Percentiles rank a stretch among this genome's conserved stretches.
phyloP scores from a whole-genome alignment of 257 asterid species.

The Penstemon barbatus region DNA sequence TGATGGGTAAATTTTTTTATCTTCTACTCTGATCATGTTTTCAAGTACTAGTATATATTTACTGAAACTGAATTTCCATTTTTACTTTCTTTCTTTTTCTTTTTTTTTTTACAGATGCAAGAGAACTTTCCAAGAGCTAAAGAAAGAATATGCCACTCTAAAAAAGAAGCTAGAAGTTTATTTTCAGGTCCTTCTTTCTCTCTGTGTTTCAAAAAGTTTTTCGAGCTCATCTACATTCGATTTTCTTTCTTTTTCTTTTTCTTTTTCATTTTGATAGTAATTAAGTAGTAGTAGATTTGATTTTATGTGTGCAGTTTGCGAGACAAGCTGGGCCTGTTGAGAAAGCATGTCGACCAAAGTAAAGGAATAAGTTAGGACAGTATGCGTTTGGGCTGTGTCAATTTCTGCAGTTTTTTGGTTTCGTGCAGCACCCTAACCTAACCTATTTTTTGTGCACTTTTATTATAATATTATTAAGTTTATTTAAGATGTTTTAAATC shows the following conservation, averaged over 20 bases:
- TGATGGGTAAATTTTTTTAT: conserved; percentile 54
- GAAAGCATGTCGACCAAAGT: conserved; percentile 50
- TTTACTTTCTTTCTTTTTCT: not conserved
- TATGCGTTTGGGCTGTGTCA: no score
- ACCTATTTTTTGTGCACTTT: no score
- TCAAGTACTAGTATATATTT: not conserved
- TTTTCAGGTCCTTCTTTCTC: conserved; percentile 49
- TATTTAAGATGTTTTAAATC: no score
- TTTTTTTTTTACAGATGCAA: conserved; percentile 53
- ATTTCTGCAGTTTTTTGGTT: no score
- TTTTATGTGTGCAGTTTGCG: conserved; percentile 34
- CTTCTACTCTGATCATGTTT: not conserved
- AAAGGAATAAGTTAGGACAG: not conserved
- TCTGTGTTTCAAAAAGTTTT: not conserved
- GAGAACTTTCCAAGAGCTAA: conserved; percentile 66
- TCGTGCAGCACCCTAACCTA: no score
- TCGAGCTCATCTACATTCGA: not conserved
- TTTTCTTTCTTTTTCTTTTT: no score
- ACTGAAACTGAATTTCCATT: not conserved
- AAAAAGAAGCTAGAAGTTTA: conserved; percentile 71
- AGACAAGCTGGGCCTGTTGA: conserved; percentile 66
- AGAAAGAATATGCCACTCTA: conserved; percentile 64
- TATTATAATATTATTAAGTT: no score
- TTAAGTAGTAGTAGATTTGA: not conserved
- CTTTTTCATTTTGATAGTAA: no score